phyloP scores from a whole-genome alignment of 768 basidiomycete genomes.

The Boletus huronensis region DNA sequence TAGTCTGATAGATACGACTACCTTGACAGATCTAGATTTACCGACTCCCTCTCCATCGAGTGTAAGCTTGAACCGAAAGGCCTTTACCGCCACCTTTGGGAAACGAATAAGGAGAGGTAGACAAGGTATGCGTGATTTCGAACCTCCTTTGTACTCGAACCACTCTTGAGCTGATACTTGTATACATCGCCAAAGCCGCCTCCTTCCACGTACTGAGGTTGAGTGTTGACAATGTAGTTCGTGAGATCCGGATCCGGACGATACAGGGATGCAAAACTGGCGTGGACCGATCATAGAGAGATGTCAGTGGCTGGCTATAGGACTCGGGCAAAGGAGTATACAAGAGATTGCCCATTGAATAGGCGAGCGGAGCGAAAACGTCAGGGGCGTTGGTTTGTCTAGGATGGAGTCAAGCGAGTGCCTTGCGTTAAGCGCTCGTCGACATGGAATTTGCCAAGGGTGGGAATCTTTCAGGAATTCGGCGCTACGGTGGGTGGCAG shows the following conservation, averaged over 20 bases:
- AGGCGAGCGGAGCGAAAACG: too few species aligned
- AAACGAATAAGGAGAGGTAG: background rate
- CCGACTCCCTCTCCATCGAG: background rate
- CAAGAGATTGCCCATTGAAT: background rate
- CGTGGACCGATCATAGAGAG: background rate
- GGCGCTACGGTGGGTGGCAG: too few species aligned
- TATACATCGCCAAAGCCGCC: slow-evolving; percentile 14
- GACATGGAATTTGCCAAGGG: too few species aligned
- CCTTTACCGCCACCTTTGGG: slow-evolving; percentile 20
- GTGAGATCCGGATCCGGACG: slow-evolving; percentile 7
- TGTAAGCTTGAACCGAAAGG: slow-evolving; percentile 11
- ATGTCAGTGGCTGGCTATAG: background rate
- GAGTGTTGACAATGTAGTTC: background rate
- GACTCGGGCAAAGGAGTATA: background rate
- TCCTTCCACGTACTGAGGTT: background rate
- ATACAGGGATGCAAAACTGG: background rate
- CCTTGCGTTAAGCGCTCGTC: too few species aligned
- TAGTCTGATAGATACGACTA: background rate
- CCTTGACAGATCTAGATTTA: background rate
- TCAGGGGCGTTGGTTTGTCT: too few species aligned
- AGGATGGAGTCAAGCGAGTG: too few species aligned
- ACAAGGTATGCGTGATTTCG: background rate
- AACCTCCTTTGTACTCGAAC: background rate
- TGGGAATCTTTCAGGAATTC: too few species aligned
- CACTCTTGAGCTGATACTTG: slow-evolving; percentile 1